These are phyloP conservation scores for Ascochyta clinopodiicola DNA, from an alignment of 2,329 filamentous ascomycete species.

Conservation along the genomic window DNA sequence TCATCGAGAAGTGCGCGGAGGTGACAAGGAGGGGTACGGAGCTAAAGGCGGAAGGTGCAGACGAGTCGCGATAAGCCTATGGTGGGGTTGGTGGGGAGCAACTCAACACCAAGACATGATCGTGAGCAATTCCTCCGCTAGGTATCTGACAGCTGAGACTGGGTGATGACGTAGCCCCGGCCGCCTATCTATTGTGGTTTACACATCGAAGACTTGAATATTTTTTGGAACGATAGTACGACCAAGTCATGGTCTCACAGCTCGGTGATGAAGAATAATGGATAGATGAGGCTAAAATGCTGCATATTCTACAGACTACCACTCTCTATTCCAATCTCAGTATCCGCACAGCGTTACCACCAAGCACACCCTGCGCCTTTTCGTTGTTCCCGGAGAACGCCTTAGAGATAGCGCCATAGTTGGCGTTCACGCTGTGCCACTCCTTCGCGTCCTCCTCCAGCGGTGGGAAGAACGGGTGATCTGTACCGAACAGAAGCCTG, in stretches of 20 bases:
- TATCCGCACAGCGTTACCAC: slow-evolving; percentile 64
- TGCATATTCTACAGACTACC: too few species aligned
- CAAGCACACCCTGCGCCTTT: slow-evolving; percentile 62
- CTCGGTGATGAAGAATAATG: too few species aligned
- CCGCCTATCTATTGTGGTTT: too few species aligned
- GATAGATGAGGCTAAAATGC: too few species aligned
- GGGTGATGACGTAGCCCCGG: too few species aligned
- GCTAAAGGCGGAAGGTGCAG: slow-evolving; percentile 36
- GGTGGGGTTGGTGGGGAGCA: slow-evolving; percentile 23
- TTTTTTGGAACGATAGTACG: too few species aligned
- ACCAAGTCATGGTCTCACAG: too few species aligned
- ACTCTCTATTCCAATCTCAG: slow-evolving; percentile 43
- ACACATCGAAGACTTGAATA: too few species aligned
- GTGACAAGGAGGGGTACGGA: slow-evolving; percentile 21
- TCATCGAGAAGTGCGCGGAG: slow-evolving; percentile 19
- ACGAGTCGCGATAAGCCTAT: slow-evolving; percentile 32
- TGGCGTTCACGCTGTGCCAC: slow-evolving; percentile 73
- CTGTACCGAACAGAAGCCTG: slow-evolving; percentile 78
- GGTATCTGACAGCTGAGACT: too few species aligned
- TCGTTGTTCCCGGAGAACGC: slow-evolving; percentile 56
- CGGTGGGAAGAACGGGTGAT: slow-evolving; percentile 86
- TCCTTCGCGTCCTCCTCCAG: slow-evolving; percentile 67
- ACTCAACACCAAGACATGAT: slow-evolving; percentile 19
- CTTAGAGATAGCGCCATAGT: slow-evolving; percentile 62
- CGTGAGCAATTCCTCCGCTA: neutral